phyloP scores from a whole-genome alignment of 1,139 yeast genomes.

The Suhomyces yuchorum region DNA sequence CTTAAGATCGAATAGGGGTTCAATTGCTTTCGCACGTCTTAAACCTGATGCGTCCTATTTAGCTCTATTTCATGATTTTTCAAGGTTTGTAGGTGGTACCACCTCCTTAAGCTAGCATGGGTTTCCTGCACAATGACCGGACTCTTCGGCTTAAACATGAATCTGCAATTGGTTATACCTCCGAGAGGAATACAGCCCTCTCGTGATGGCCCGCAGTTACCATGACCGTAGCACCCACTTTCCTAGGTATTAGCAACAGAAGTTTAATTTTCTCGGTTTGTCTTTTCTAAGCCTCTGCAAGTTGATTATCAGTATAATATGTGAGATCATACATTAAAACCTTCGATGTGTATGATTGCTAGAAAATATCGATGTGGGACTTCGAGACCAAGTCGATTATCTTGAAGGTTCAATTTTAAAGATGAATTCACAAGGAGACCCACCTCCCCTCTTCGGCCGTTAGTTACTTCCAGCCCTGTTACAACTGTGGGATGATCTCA shows the following conservation, averaged over 20 bases:
- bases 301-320: neutral
- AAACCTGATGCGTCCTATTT: neutral
- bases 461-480: neutral
- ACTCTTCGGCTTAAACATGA: neutral
- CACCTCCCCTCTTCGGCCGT: neutral
- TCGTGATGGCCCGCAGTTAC: neutral
- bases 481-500: neutral
- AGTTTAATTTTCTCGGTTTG: constrained; percentile 2
- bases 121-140: neutral
- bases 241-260: neutral
- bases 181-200: neutral
- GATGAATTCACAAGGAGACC: neutral
- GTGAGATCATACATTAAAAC: neutral
- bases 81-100: neutral
- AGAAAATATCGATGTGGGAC: neutral
- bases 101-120: neutral
- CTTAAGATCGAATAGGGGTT: neutral
- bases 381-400: neutral
- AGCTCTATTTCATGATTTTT: neutral
- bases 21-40: neutral
- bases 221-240: neutral
- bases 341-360: neutral
- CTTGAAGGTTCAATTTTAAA: neutral
- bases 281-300: neutral
- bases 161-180: neutral